Conservation (phyloP, 176 grass and related monocot species). For the Chrysopogon serrulatus region DNA sequence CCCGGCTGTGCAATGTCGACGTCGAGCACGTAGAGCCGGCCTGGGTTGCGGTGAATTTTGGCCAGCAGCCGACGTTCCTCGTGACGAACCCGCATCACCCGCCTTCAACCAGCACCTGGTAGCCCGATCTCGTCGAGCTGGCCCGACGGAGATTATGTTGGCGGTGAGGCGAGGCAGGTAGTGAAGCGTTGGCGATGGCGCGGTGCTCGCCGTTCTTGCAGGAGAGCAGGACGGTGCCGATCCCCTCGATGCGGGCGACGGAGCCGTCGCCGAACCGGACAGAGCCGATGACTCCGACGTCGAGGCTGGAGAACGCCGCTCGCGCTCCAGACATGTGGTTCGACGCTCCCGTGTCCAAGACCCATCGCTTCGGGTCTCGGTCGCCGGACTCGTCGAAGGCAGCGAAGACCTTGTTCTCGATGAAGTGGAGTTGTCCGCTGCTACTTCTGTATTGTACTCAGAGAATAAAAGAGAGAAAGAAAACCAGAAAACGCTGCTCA, state of each 20-base stretch:
- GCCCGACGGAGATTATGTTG: neutral
- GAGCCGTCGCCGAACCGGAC: too few species aligned
- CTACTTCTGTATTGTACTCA: too few species aligned
- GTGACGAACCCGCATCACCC: neutral
- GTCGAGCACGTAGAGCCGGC: neutral
- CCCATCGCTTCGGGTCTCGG: too few species aligned
- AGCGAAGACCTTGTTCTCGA: too few species aligned
- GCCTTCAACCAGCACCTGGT: neutral
- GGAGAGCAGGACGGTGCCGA: neutral
- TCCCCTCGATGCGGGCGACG: neutral
- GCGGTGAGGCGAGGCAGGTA: neutral
- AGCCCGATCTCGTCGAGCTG: neutral
- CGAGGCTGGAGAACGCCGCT: too few species aligned
- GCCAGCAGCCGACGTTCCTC: neutral
- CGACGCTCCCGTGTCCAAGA: too few species aligned
- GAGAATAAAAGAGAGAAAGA: too few species aligned
- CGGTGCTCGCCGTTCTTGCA: neutral
- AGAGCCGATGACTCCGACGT: too few species aligned
- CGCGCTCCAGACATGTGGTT: too few species aligned
- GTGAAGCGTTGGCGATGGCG: neutral
- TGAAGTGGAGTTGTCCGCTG: too few species aligned
- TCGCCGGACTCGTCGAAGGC: too few species aligned
- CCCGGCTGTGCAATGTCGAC: neutral
- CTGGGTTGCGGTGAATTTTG: neutral
- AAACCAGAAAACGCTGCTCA: too few species aligned